These are phyloP conservation scores for Trichoderma sp. DNA, from an alignment of 2,329 filamentous ascomycete species.

Conservation along the genomic window DNA sequence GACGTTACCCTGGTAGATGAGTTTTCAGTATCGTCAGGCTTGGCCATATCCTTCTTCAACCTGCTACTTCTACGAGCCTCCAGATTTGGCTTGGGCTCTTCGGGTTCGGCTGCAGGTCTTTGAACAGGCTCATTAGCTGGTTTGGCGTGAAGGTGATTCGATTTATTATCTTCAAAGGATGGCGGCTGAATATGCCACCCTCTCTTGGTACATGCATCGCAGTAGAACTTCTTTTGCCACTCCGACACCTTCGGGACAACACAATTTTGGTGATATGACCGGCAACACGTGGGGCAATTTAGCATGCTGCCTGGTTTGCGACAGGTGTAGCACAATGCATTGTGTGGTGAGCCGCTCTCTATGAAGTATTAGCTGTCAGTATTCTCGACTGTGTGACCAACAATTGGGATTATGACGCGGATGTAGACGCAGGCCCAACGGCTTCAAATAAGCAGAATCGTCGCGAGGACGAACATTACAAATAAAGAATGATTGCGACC, in stretches of 20 bases:
- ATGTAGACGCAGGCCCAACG: not conserved
- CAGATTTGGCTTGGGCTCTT: not conserved
- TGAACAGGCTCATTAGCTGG: not conserved
- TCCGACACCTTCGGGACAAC: not conserved
- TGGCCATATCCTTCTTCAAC: not conserved
- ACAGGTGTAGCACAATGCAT: not conserved
- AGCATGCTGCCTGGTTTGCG: slow-evolving; percentile 6
- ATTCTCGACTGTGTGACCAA: not conserved
- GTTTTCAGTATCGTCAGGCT: not conserved
- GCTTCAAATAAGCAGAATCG: not conserved
- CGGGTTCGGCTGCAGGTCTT: not conserved
- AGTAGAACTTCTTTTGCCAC: not conserved
- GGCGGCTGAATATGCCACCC: not conserved
- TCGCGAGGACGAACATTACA: not conserved
- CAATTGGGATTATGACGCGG: too few relatives aligned
- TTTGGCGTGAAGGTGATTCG: not conserved
- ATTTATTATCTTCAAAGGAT: not conserved
- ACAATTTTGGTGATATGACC: not conserved
- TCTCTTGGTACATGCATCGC: not conserved
- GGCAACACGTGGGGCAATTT: not conserved
- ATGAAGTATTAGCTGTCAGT: not conserved
- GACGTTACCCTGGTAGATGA: not conserved
- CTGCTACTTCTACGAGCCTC: not conserved
- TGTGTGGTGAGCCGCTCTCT: slow-evolving; percentile 13
- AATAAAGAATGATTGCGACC: not conserved